These are phyloP conservation scores for Lichtheimia ornata DNA, from an alignment of 371 early-diverging fungal species.

Conservation along the genomic window DNA sequence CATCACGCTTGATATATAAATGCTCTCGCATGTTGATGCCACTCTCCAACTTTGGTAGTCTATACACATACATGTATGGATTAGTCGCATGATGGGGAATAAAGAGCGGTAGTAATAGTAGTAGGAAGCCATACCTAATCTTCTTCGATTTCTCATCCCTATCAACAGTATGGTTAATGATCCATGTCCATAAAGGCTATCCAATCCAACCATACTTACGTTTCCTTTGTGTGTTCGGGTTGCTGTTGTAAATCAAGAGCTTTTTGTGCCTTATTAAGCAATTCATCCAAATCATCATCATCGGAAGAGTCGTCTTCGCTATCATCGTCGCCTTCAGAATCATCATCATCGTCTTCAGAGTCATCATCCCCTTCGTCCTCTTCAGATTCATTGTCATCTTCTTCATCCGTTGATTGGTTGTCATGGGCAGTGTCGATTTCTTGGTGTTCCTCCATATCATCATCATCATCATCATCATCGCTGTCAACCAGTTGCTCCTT, in stretches of 20 bases:
- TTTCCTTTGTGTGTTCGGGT: conserved; percentile 19
- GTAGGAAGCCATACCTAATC: background rate
- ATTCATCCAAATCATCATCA: conserved; percentile 47
- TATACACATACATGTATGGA: background rate
- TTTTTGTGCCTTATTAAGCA: conserved; percentile 52
- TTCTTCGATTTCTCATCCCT: background rate
- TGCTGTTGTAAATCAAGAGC: conserved; percentile 36
- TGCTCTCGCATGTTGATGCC: conserved; percentile 29
- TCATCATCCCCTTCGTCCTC: background rate
- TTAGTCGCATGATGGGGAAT: background rate
- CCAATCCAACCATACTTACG: conserved; percentile 23
- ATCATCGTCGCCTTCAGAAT: conserved; percentile 13
- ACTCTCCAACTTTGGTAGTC: conserved; percentile 44
- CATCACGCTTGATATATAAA: conserved; percentile 27
- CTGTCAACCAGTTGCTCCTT: background rate
- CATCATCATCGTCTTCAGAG: conserved; percentile 5
- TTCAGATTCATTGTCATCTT: conserved; percentile 6
- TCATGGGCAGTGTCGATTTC: background rate
- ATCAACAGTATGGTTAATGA: background rate
- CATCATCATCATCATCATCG: too few relatives aligned
- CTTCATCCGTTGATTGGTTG: background rate
- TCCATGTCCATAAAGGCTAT: conserved; percentile 15
- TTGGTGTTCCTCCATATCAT: background rate
- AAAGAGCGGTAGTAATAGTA: background rate
- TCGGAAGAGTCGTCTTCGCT: conserved; percentile 14